Evolutionary conservation across 2,329 filamentous ascomycete species (phyloP).

Genomic region (Onygenales sp.): DNA sequence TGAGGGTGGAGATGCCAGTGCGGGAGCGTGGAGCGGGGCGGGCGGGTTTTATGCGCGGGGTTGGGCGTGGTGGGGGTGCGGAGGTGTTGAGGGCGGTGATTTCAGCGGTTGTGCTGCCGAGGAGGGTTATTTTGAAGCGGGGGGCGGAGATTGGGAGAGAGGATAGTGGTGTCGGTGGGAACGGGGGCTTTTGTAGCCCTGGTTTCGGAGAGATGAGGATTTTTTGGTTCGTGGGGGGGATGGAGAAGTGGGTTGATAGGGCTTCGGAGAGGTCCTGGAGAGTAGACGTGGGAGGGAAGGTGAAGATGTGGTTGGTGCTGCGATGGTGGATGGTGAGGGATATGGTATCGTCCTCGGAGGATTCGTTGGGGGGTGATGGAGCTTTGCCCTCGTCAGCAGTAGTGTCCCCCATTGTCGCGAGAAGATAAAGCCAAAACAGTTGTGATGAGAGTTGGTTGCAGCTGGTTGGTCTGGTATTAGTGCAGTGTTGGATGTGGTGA

Average conservation of each 20-base stretch:
- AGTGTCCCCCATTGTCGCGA: not conserved
- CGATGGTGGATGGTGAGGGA: conserved; percentile 46
- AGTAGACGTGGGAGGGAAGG: conserved; percentile 42
- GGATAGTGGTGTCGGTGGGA: conserved; percentile 26
- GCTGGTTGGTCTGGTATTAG: too few species aligned
- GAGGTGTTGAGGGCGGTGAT: conserved; percentile 33
- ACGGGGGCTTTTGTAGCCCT: conserved; percentile 37
- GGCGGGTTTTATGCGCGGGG: conserved; percentile 7
- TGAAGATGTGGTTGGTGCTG: conserved; percentile 40
- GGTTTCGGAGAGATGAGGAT: conserved; percentile 39
- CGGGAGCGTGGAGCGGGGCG: conserved; percentile 18
- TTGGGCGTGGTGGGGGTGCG: conserved; percentile 10
- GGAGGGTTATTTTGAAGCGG: conserved; percentile 37
- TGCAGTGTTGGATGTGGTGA: too few species aligned
- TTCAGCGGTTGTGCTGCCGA: conserved; percentile 34
- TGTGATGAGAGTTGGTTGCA: too few species aligned
- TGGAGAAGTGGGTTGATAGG: conserved; percentile 26
- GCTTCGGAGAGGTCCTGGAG: conserved; percentile 33
- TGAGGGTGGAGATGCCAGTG: conserved; percentile 15
- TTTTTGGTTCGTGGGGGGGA: conserved; percentile 34
- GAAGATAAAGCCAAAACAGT: not conserved
- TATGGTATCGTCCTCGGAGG: conserved; percentile 12
- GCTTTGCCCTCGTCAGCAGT: not conserved
- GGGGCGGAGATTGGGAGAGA: conserved; percentile 25
- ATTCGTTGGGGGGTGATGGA: not conserved